These are phyloP conservation scores for Xerocomus amazonicus DNA, from an alignment of 1,284 basidiomycete species.

Conservation along the genomic window DNA sequence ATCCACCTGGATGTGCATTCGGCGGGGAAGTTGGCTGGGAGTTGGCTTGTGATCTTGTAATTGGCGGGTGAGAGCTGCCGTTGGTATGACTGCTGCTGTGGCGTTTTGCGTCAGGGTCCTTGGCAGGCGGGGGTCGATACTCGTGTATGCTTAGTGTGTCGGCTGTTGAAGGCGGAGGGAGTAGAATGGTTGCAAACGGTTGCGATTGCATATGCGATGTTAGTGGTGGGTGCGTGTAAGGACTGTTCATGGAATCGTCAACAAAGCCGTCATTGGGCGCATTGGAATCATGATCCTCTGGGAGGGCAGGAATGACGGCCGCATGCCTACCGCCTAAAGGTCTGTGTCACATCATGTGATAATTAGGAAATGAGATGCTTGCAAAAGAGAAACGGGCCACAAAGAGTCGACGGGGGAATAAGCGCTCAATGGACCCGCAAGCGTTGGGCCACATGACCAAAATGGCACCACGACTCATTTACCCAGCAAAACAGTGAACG, in stretches of 20 bases:
- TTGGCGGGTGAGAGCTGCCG: constrained; percentile 9
- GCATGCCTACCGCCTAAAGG: constrained; percentile 74
- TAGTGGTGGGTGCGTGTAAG: constrained; percentile 21
- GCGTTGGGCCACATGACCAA: constrained; percentile 11
- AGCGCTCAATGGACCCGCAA: constrained; percentile 5
- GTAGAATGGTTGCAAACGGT: constrained; percentile 31
- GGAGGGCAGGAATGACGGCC: constrained; percentile 70
- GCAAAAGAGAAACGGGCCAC: constrained; percentile 23
- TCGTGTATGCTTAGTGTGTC: constrained; percentile 34
- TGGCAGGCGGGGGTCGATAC: constrained; percentile 28
- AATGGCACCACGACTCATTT: constrained; percentile 11
- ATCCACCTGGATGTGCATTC: constrained; percentile 1
- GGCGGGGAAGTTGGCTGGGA: constrained; percentile 23
- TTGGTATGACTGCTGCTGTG: constrained; percentile 10
- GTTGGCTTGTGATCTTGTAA: constrained; percentile 9
- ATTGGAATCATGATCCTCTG: constrained; percentile 61
- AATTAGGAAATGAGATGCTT: constrained; percentile 27
- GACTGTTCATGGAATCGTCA: constrained; percentile 21
- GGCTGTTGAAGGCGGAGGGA: constrained; percentile 24
- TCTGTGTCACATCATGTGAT: constrained; percentile 42
- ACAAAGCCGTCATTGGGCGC: constrained; percentile 34
- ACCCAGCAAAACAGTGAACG: constrained; percentile 13
- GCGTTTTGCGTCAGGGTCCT: constrained; percentile 23
- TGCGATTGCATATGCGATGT: constrained; percentile 22
- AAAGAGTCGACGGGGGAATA: constrained; percentile 12